Evolutionary conservation across 768 basidiomycete species (phyloP), one percentile per base, ranked within the genome.

Genomic region (Amanita brunnescens): DNA sequence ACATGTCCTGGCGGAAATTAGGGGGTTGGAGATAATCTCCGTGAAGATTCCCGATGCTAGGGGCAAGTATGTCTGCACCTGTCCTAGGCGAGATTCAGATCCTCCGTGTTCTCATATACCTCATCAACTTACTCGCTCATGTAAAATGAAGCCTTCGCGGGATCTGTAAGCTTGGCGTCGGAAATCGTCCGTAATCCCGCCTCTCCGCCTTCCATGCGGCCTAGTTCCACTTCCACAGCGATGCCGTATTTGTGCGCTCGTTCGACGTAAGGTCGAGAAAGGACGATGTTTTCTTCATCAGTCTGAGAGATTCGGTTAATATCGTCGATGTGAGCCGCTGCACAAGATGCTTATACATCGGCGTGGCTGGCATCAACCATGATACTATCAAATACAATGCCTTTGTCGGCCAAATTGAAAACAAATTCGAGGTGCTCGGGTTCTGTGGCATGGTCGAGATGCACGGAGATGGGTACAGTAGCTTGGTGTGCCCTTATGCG

Each of bases 321-420:
- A 24, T 21, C 29, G 21, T 16, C 39, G 21, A 8, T 6, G 26
- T 37, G 6, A 2, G 38, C 41, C 9, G 10, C 16, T 5, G 12
- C 21, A 20, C 20, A 33, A 18, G 14, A 39, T 14, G 24, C 24
- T 9, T 10, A 30, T 47, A 68, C 73, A 23, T 75, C 72, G 10
- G 75, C 73, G 50, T 76, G 73, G 51, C 72, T 73, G 5, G 74
- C 73, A 57, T 75, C 74, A 5, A 75, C 73, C 74, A 75, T 75
- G 55, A 75, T 75, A 54, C 72, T 74, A 48, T 75, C 75, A 40
- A 75, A 77, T 9, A 65, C 64, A 30, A 73, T 71, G 1, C 73
- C 74, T 51, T 72, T 60, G 50, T 75, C 73, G 0, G 73, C 73
- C 13, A 77, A 67, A 23, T 63, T 61, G 2, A 77, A 58, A 0